These are phyloP conservation scores for Fusarium sp. DNA, from an alignment of 2,329 filamentous ascomycete species.

Conservation along the genomic window DNA sequence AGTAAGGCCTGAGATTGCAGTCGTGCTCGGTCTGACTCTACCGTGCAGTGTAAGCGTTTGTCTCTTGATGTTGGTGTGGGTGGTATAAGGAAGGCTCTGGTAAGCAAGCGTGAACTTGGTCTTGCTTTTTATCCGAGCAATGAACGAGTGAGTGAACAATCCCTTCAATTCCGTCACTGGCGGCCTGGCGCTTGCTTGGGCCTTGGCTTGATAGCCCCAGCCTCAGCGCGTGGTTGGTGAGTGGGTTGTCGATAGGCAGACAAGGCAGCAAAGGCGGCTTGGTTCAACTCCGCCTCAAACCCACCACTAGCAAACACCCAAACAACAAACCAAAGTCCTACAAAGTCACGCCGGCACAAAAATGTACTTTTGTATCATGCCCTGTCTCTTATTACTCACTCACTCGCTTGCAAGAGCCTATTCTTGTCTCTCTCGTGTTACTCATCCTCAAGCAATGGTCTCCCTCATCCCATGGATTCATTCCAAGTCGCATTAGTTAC, in stretches of 20 bases:
- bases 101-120: conserved; percentile 10
- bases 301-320: conserved; percentile 4
- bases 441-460: background rate
- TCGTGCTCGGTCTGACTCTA: background rate
- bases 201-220: background rate
- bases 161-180: background rate
- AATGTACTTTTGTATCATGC: conserved; percentile 26
- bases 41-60: background rate
- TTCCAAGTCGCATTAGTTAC: conserved; percentile 22
- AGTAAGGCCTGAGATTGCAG: background rate
- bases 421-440: background rate
- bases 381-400: background rate
- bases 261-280: conserved; percentile 27
- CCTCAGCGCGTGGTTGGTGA: conserved; percentile 8
- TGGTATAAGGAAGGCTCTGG: background rate
- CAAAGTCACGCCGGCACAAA: conserved; percentile 10
- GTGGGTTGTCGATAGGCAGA: conserved; percentile 35
- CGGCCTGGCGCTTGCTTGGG: conserved; percentile 17
- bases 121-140: conserved; percentile 1
- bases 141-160: background rate
- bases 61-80: background rate
- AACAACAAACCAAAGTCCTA: background rate
- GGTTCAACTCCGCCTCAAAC: conserved; percentile 29
- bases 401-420: background rate
- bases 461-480: background rate